Percentiles rank a stretch among this genome's conserved stretches.
These are phyloP conservation scores for Cladosporium sp. DNA, from an alignment of 2,329 filamentous ascomycete genomes.

Conservation along the genomic window DNA sequence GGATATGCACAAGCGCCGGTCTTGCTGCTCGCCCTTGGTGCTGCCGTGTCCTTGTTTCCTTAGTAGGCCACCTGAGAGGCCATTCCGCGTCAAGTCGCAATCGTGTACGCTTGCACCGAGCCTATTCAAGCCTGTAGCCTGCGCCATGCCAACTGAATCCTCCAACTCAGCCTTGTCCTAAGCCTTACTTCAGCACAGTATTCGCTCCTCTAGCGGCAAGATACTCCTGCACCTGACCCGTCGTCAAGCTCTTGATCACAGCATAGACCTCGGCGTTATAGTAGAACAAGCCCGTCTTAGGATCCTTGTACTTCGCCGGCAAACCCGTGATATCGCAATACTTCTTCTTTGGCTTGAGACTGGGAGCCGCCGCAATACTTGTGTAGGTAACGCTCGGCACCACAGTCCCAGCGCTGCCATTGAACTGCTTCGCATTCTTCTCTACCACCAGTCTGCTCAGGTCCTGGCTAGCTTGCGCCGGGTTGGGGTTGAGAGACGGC, in stretches of 20 bases:
- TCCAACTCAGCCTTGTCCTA: not conserved
- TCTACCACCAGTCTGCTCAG: slow-evolving; percentile 84
- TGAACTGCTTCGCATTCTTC: slow-evolving; percentile 54
- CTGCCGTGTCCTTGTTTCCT: too few species aligned
- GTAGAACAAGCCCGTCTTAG: slow-evolving; percentile 89
- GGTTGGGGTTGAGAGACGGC: slow-evolving; percentile 66
- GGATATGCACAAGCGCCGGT: too few species aligned
- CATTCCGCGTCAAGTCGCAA: not conserved
- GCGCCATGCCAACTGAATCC: too few species aligned
- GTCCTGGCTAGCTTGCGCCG: slow-evolving; percentile 83
- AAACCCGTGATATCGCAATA: slow-evolving; percentile 97
- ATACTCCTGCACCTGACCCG: slow-evolving; percentile 80
- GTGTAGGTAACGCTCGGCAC: slow-evolving; percentile 76
- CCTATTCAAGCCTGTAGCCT: too few species aligned
- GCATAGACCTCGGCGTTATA: slow-evolving; percentile 89
- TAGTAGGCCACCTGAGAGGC: not conserved
- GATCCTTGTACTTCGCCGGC: slow-evolving; percentile 86
- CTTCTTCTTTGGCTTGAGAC: slow-evolving; percentile 69
- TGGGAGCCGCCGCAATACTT: slow-evolving; percentile 92
- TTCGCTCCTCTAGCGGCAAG: slow-evolving; percentile 87
- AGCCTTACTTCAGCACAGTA: slow-evolving; percentile 75
- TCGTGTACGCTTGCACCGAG: too few species aligned
- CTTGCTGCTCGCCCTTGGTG: too few species aligned
- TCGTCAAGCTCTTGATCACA: slow-evolving; percentile 72
- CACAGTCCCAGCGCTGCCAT: slow-evolving; percentile 27